A percentile compares a stretch with the other conserved stretches of the same genome.
Conservation (phyloP, 2,329 filamentous ascomycete species). For the Colletotrichum scovillei region DNA sequence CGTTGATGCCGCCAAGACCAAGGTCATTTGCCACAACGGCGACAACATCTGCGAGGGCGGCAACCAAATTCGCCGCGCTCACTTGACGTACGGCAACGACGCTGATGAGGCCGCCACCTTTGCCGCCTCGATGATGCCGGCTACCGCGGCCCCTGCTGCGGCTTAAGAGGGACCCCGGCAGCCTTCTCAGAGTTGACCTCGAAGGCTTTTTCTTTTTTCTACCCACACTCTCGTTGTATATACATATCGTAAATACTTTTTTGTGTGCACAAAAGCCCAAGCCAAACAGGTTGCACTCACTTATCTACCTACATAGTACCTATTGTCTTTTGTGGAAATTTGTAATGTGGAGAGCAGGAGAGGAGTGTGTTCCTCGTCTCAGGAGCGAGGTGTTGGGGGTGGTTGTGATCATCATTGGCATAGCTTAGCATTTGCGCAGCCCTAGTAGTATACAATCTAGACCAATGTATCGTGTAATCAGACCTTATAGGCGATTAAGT, state of each 20-base stretch:
- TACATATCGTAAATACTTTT: neutral
- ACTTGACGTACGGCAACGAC: slow-evolving; percentile 44
- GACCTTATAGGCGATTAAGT: neutral
- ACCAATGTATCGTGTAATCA: neutral
- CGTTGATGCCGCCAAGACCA: slow-evolving; percentile 18
- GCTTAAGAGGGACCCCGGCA: neutral
- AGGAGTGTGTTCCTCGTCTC: neutral
- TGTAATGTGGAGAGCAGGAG: neutral
- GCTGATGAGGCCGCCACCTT: slow-evolving; percentile 41
- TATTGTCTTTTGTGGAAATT: neutral
- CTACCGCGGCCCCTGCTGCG: neutral
- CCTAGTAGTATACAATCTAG: slow-evolving; percentile 16
- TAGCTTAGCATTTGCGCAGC: slow-evolving; percentile 30
- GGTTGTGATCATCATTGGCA: slow-evolving; percentile 6
- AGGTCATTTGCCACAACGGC: slow-evolving; percentile 46
- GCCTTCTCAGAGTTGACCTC: slow-evolving; percentile 30
- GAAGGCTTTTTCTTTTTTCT: slow-evolving; percentile 8
- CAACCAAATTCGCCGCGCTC: slow-evolving; percentile 41
- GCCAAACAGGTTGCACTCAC: neutral
- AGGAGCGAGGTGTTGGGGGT: neutral
- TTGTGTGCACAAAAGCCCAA: neutral
- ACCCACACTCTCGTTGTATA: neutral
- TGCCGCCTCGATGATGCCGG: slow-evolving; percentile 26
- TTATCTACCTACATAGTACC: neutral
- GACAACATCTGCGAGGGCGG: slow-evolving; percentile 47